phyloP scores from a whole-genome alignment of 2,329 filamentous ascomycete species.

The Saccharata proteae region DNA sequence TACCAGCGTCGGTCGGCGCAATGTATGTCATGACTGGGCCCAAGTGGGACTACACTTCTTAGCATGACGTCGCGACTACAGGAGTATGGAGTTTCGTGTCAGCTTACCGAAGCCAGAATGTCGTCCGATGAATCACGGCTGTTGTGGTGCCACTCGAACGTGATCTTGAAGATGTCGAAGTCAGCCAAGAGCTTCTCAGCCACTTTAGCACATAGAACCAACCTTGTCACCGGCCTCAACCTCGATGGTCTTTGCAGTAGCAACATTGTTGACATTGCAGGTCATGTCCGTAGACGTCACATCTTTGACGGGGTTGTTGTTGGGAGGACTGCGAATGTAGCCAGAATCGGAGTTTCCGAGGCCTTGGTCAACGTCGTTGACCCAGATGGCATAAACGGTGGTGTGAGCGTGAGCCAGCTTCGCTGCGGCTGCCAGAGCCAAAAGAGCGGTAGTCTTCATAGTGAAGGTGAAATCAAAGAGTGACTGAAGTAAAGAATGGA shows the following conservation, averaged over 20 bases:
- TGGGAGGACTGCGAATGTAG: constrained; percentile 36
- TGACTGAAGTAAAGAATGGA: constrained; percentile 8
- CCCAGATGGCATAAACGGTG: constrained; percentile 24
- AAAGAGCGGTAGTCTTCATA: constrained; percentile 21
- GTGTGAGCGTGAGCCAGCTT: constrained; percentile 22
- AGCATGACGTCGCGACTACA: too few species aligned
- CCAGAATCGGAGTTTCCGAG: constrained; percentile 26
- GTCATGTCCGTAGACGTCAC: constrained; percentile 22
- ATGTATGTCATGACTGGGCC: constrained; percentile 39
- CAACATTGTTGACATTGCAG: constrained; percentile 23
- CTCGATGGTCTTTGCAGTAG: constrained; percentile 29
- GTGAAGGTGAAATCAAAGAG: constrained; percentile 14
- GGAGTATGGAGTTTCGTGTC: not conserved
- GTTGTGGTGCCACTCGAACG: constrained; percentile 42
- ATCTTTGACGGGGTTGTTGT: constrained; percentile 24
- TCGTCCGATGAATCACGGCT: constrained; percentile 32
- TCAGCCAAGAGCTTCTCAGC: constrained; percentile 9
- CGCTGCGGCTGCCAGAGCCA: constrained; percentile 19
- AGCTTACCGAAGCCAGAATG: constrained; percentile 33
- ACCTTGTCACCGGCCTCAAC: constrained; percentile 37
- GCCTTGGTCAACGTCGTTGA: constrained; percentile 30
- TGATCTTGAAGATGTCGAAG: constrained; percentile 4
- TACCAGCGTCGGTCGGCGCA: constrained; percentile 31
- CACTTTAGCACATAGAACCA: constrained; percentile 24
- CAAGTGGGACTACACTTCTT: too few species aligned